phyloP scores from a whole-genome alignment of 345 rosid species.

The Gossypium rotundifolium region DNA sequence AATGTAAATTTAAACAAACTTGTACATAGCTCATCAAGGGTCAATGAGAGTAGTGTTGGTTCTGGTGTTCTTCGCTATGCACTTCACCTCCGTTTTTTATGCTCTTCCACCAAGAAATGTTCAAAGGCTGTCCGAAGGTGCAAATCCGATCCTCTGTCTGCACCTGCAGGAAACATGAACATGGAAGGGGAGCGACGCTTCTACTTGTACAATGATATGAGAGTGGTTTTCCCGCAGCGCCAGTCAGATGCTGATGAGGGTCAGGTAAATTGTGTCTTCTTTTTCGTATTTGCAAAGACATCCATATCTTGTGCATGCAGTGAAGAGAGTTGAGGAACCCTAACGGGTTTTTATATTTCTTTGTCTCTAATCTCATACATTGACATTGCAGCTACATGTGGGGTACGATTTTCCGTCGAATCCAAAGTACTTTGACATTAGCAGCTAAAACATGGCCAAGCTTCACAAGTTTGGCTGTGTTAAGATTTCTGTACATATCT shows the following conservation, averaged over 20 bases:
- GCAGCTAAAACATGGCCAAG: constrained; percentile 33
- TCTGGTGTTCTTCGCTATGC: constrained; percentile 87
- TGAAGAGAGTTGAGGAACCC: neutral
- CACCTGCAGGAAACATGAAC: constrained; percentile 30
- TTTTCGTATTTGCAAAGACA: neutral
- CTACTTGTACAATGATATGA: constrained; percentile 78
- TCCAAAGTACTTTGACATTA: constrained; percentile 49
- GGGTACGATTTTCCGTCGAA: constrained; percentile 48
- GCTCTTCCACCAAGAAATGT: constrained; percentile 55
- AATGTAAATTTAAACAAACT: constrained; percentile 18
- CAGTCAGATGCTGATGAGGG: constrained; percentile 95
- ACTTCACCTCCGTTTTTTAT: constrained; percentile 78
- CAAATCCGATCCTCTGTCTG: constrained; percentile 35
- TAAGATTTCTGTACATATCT: constrained; percentile 19
- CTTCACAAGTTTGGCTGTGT: neutral
- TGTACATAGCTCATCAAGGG: constrained; percentile 29
- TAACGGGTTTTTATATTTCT: neutral
- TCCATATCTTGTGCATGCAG: neutral
- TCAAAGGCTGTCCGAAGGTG: constrained; percentile 42
- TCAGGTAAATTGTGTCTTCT: constrained; percentile 46
- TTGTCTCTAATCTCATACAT: neutral
- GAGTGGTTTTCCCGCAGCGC: constrained; percentile 91
- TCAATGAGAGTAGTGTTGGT: constrained; percentile 39
- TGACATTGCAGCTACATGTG: constrained; percentile 37
- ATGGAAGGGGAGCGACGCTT: constrained; percentile 57